Percentiles rank a stretch among this genome's conserved stretches.
Conservation (phyloP, 768 basidiomycete genomes). For the Lactarius akahatsu region DNA sequence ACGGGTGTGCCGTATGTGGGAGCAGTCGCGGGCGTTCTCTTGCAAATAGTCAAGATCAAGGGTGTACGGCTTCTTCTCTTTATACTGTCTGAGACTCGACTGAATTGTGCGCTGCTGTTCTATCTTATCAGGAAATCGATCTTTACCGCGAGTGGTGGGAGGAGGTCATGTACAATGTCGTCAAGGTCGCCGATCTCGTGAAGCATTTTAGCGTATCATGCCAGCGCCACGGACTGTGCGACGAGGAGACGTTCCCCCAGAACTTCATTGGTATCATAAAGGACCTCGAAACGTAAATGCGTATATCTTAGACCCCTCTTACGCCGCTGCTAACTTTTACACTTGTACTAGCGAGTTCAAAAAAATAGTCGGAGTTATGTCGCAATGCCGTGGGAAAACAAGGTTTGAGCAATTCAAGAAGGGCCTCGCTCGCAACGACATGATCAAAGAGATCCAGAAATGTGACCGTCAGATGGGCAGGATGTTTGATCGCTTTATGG, state of each 20-base stretch:
- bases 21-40: constrained; percentile 9
- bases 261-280: constrained; percentile 10
- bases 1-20: constrained; percentile 19
- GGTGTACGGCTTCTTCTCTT: constrained; percentile 6
- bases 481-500: constrained; percentile 22
- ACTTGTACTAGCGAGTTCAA: constrained; percentile 7
- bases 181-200: constrained; percentile 20
- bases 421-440: constrained; percentile 14
- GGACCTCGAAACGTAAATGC: constrained; percentile 9
- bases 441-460: constrained; percentile 14
- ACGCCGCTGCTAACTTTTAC: not conserved
- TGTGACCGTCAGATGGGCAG: constrained; percentile 23
- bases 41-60: constrained; percentile 22
- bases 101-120: not conserved
- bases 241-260: constrained; percentile 15
- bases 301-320: too few relatives aligned
- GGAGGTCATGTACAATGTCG: constrained; percentile 21
- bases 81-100: not conserved
- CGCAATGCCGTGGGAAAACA: constrained; percentile 14
- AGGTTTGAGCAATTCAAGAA: constrained; percentile 20
- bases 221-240: constrained; percentile 9
- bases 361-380: constrained; percentile 4
- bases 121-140: constrained; percentile 20
- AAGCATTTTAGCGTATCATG: constrained; percentile 9
- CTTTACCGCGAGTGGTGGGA: constrained; percentile 20